Evolutionary conservation across 2,329 filamentous ascomycete genomes (phyloP).

Genomic region (Apiospora kogelbergensis): DNA sequence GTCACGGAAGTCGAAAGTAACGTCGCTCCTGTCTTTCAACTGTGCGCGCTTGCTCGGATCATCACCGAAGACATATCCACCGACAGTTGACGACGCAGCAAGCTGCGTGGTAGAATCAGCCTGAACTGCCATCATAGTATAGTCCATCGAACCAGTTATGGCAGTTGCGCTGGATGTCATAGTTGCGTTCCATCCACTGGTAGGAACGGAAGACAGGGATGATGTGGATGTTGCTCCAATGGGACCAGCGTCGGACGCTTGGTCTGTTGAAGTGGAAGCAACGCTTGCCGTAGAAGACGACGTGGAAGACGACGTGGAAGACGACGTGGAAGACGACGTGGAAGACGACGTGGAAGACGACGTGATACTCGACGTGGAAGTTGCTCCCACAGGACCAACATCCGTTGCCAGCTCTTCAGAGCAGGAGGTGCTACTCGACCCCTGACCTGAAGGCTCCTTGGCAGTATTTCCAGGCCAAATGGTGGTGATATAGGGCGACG

Average conservation of each 20-base stretch:
- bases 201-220: conserved; percentile 25
- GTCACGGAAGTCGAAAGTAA: conserved; percentile 22
- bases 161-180: background rate
- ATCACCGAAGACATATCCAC: background rate
- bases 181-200: conserved; percentile 31
- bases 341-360: conserved; percentile 11
- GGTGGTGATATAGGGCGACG: background rate
- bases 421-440: background rate
- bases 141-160: background rate
- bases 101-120: conserved; percentile 6
- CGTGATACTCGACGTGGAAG: conserved; percentile 17
- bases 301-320: conserved; percentile 11
- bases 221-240: conserved; percentile 19
- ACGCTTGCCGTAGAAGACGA: conserved; percentile 12
- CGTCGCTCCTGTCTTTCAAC: conserved; percentile 24
- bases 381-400: background rate
- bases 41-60: conserved; percentile 2
- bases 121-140: background rate
- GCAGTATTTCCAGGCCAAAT: background rate
- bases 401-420: background rate
- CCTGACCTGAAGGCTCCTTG: background rate
- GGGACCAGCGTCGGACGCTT: conserved; percentile 18
- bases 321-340: background rate
- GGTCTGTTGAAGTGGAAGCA: conserved; percentile 12
- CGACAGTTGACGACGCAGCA: conserved; percentile 2